A percentile compares a stretch with the other conserved stretches of the same genome.
These are phyloP conservation scores for Coemansia sp. DNA, from an alignment of 192 early-diverging fungal species.

Conservation along the genomic window DNA sequence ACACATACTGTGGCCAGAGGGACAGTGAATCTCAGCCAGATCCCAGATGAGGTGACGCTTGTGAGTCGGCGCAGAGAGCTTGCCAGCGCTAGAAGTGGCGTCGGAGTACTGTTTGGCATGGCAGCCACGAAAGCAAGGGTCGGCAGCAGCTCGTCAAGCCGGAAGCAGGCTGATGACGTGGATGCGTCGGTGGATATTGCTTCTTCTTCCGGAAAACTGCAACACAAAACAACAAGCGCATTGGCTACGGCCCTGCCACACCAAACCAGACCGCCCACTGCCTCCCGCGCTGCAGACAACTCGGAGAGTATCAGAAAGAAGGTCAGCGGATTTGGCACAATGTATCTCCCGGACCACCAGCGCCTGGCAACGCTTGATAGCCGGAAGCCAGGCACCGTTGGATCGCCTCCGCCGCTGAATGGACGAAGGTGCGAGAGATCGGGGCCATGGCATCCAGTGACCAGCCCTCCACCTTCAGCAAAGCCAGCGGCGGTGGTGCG, in stretches of 20 bases:
- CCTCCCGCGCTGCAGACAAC: not conserved
- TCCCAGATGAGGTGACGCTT: not conserved
- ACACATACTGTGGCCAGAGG: not conserved
- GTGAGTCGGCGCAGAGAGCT: not conserved
- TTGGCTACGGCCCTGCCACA: not conserved
- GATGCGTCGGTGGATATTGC: not conserved
- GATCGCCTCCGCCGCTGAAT: not conserved
- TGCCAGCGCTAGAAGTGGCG: not conserved
- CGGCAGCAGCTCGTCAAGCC: not conserved
- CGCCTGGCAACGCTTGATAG: constrained; percentile 3
- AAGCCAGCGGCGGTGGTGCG: not conserved
- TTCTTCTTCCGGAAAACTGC: not conserved
- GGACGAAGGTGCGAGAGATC: not conserved
- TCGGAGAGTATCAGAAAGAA: constrained; percentile 6
- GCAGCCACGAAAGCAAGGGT: not conserved
- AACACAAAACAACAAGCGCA: not conserved
- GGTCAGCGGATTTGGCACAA: constrained; percentile 14
- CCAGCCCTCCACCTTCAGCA: not conserved
- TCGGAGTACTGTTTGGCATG: not conserved
- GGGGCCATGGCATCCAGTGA: not conserved
- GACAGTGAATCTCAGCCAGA: not conserved
- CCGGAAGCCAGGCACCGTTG: not conserved
- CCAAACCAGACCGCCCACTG: constrained; percentile 1
- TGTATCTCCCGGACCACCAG: constrained; percentile 1
- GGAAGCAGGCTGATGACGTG: not conserved